Evolutionary conservation across 257 asterid genomes (phyloP).

Genomic region (Striga asiatica): DNA sequence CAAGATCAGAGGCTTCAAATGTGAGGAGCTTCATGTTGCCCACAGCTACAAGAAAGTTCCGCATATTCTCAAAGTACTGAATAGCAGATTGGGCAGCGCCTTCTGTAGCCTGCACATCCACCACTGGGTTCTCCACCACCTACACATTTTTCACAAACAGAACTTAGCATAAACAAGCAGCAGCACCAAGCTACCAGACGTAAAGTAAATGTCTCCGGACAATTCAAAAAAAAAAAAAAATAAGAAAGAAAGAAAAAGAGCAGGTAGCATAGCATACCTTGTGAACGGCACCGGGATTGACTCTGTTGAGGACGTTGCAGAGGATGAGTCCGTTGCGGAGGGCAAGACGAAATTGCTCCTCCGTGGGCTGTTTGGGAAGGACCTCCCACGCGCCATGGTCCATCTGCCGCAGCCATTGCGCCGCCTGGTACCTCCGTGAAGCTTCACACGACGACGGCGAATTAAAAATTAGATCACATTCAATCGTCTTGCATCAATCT

Average conservation of each 20-base stretch:
- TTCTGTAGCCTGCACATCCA: conserved; percentile 62
- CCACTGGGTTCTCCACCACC: conserved; percentile 86
- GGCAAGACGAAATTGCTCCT: conserved; percentile 59
- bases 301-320: conserved; percentile 96
- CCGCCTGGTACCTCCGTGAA: conserved; percentile 68
- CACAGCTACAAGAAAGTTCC: conserved; percentile 79
- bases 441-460: conserved; percentile 40
- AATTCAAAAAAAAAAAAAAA: background rate
- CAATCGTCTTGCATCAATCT: background rate
- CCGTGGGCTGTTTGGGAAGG: conserved; percentile 60
- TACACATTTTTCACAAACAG: conserved; percentile 13
- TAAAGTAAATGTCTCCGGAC: background rate
- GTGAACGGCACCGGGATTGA: conserved; percentile 82
- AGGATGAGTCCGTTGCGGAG: conserved; percentile 92
- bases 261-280: conserved; percentile 30
- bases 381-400: conserved; percentile 61
- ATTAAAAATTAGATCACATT: background rate
- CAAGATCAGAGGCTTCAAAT: conserved; percentile 83
- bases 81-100: conserved; percentile 96
- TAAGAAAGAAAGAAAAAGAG: background rate
- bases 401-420: conserved; percentile 82
- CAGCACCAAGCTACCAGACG: too few relatives aligned
- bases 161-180: too few relatives aligned
- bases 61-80: conserved; percentile 87
- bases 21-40: conserved; percentile 79